Base-by-base conservation (phyloP, 2,329 filamentous ascomycete species). In the Onygenales sp. region DNA sequence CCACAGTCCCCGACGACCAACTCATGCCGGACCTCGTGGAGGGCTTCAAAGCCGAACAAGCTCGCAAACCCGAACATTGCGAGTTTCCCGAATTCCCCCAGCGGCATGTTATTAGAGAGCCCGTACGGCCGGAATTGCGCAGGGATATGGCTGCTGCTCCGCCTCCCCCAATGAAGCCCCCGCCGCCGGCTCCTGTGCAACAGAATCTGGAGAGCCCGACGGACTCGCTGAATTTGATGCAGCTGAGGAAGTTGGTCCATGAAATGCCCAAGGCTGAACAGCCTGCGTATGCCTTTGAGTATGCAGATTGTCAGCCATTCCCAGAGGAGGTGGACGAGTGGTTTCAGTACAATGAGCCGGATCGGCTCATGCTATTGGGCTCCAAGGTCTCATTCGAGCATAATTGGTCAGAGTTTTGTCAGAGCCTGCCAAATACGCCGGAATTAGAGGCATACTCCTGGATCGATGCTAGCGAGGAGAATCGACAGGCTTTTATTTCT, bases 301-400 rank as follows among this genome's bases (percentile, higher is more conserved):
- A 92, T 71, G 74, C 80, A 31, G 87, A 92, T 68, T 79, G 80
- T 53, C 84, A 85, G 21, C 75, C 82, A 0, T 85, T 95, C 61
- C 83, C 87, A 14, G 88, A 93, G 58, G 93, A 98, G 74, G 78
- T 98, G 47, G 89, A 97, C 66, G 93, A 98, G 72, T 98, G 93
- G 93, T 98, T 98, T 70, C 84, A 86, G 51, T 96, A 97, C 70
- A 86, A 87, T 61, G 84, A 89, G 57, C 87, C 87, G 70, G 91
- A 97, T 66, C 87, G 88, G 72, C 79, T 85, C 46, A 85, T 91
- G 63, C 76, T 96, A 48, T 80, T 87, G 51, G 81, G 84, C 51
- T 85, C 87, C 17, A 87, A 88, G 64, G 77, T 82, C 39, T 83
- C 85, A 2, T 97, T 95, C 64, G 82, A 90, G 58, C 81, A 82